These are phyloP conservation scores for Ophiobolus disseminans DNA, from an alignment of 2,329 filamentous ascomycete genomes.

Conservation along the genomic window DNA sequence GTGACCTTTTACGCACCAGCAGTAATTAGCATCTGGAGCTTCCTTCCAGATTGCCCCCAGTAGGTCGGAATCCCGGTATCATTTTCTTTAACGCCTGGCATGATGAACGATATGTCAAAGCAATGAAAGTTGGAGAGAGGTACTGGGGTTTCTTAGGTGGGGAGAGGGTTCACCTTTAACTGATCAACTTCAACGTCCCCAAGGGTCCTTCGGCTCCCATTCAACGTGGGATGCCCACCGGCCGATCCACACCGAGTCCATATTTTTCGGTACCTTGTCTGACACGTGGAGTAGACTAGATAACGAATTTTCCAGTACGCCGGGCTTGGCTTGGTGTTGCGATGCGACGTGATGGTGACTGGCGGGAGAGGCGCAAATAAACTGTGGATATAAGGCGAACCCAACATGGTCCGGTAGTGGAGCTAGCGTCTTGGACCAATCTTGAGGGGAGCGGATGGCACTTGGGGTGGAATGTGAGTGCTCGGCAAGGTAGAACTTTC, in stretches of 20 bases:
- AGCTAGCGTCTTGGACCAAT: slow-evolving; percentile 30
- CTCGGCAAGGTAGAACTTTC: slow-evolving; percentile 29
- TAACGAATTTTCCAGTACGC: slow-evolving; percentile 36
- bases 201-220: slow-evolving; percentile 23
- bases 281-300: slow-evolving; percentile 39
- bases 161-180: slow-evolving; percentile 34
- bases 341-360: slow-evolving; percentile 26
- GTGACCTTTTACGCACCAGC: too few species aligned
- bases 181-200: slow-evolving; percentile 23
- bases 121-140: slow-evolving; percentile 27
- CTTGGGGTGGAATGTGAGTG: slow-evolving; percentile 33
- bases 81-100: slow-evolving; percentile 35
- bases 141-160: slow-evolving; percentile 27
- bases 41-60: slow-evolving; percentile 39
- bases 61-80: slow-evolving; percentile 36
- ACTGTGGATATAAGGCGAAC: slow-evolving; percentile 34
- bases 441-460: slow-evolving; percentile 28
- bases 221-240: slow-evolving; percentile 16
- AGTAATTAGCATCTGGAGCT: slow-evolving; percentile 44
- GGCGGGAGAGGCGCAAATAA: slow-evolving; percentile 36
- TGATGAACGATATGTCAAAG: slow-evolving; percentile 24
- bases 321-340: slow-evolving; percentile 39
- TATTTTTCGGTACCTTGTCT: slow-evolving; percentile 26
- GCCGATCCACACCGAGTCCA: slow-evolving; percentile 29
- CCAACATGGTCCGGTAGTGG: slow-evolving; percentile 34